A percentile compares a stretch with the other conserved stretches of the same genome.
phyloP scores from a whole-genome alignment of 139 green algal genomes.

The Gonium pectorale region DNA sequence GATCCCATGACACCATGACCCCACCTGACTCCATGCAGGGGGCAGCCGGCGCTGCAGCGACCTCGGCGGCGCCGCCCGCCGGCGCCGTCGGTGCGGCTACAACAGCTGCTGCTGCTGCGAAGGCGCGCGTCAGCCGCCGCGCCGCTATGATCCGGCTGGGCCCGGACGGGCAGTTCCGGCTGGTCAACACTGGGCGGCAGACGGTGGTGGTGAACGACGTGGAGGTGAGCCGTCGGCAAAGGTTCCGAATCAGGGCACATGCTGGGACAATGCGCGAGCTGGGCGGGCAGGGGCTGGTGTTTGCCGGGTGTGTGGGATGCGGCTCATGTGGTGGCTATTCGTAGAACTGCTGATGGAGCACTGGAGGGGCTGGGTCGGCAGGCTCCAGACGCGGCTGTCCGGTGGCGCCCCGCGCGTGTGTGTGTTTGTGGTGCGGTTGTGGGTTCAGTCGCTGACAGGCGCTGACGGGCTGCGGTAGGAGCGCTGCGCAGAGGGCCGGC shows the following conservation, averaged over 20 bases:
- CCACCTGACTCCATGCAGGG: background rate
- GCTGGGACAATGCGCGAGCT: too few relatives aligned
- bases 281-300: background rate
- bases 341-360: too few relatives aligned
- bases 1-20: background rate
- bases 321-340: too few relatives aligned
- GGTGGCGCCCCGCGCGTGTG: too few relatives aligned
- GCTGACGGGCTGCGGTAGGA: too few relatives aligned
- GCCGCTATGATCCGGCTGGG: conserved; percentile 59
- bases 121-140: conserved; percentile 54
- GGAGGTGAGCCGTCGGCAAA: conserved; percentile 14
- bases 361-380: too few relatives aligned
- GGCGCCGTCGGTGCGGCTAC: background rate
- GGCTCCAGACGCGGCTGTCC: too few relatives aligned
- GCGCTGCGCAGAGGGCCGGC: too few relatives aligned
- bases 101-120: background rate
- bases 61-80: background rate
- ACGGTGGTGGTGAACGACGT: conserved; percentile 39
- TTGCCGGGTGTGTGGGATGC: too few relatives aligned
- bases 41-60: background rate
- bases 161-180: conserved; percentile 51
- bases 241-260: too few relatives aligned
- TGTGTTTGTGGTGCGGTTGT: too few relatives aligned
- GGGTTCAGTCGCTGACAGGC: too few relatives aligned
- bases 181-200: conserved; percentile 60